Percentiles rank a stretch among this genome's conserved stretches.
Conservation (phyloP, 495 filamentous ascomycete genomes). For the Podospora tetraspora region DNA sequence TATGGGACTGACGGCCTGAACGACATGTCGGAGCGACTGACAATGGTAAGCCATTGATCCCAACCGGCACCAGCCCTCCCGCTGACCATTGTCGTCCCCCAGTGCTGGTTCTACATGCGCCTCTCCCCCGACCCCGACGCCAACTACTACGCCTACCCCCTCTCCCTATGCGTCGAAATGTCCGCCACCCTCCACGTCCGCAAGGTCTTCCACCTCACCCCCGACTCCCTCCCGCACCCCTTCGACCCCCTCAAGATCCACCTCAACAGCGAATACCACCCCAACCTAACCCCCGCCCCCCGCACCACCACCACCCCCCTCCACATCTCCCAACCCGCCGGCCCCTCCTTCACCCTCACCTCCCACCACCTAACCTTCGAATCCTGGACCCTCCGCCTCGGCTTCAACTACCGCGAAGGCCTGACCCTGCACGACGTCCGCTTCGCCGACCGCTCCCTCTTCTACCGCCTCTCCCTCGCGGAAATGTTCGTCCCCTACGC, state of each 20-base stretch:
- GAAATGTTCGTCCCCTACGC: conserved; percentile 80
- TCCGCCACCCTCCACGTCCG: conserved; percentile 53
- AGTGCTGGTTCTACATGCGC: conserved; percentile 63
- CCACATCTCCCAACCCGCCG: conserved; percentile 68
- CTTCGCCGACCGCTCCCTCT: conserved; percentile 57
- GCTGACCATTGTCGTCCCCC: conserved; percentile 50
- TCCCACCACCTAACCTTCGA: conserved; percentile 48
- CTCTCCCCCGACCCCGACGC: conserved; percentile 54
- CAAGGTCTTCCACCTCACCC: conserved; percentile 30
- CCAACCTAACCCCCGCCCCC: conserved; percentile 58
- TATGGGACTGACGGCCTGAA: conserved; percentile 45
- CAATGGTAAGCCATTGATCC: too few species aligned
- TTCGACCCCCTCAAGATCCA: conserved; percentile 10
- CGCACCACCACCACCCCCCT: conserved; percentile 64
- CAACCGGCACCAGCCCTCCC: conserved; percentile 53
- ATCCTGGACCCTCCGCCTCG: conserved; percentile 60
- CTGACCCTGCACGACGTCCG: conserved; percentile 58
- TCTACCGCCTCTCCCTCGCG: conserved; percentile 60
- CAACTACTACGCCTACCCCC: conserved; percentile 76
- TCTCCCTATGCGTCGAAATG: conserved; percentile 63
- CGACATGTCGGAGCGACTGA: not conserved
- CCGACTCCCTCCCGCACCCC: conserved; percentile 22
- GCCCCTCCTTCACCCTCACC: conserved; percentile 57
- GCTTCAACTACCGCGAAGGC: conserved; percentile 65
- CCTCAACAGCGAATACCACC: conserved; percentile 66